A percentile compares a stretch with the other conserved stretches of the same genome.
Evolutionary conservation across 2,329 filamentous ascomycete genomes (phyloP).

Genomic region (Fusarium sp.): DNA sequence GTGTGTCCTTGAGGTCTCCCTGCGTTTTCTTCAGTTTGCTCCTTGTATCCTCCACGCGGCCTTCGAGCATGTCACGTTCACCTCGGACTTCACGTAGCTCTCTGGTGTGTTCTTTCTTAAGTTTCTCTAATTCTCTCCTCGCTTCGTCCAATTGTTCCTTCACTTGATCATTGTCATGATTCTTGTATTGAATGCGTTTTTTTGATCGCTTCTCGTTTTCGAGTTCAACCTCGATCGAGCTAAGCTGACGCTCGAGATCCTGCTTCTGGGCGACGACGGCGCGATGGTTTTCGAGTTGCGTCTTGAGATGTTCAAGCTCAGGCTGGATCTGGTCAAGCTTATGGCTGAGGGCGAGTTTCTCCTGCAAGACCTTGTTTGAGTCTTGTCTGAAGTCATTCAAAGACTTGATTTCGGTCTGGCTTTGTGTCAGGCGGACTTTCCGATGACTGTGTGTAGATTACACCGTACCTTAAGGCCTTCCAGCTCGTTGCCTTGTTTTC

Average conservation of each 20-base stretch:
- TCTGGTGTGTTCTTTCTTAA: slow-evolving; percentile 59
- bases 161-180: slow-evolving; percentile 54
- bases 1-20: slow-evolving; percentile 74
- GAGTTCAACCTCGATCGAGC: slow-evolving; percentile 79
- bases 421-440: not conserved
- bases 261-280: slow-evolving; percentile 80
- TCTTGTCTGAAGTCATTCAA: slow-evolving; percentile 74
- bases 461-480: slow-evolving; percentile 56
- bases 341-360: slow-evolving; percentile 63
- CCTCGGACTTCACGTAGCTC: slow-evolving; percentile 68
- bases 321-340: slow-evolving; percentile 64
- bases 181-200: slow-evolving; percentile 44
- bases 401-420: slow-evolving; percentile 74
- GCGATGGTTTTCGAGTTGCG: slow-evolving; percentile 69
- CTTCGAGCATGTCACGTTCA: slow-evolving; percentile 72
- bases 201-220: slow-evolving; percentile 73
- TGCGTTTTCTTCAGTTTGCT: slow-evolving; percentile 75
- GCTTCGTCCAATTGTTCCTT: slow-evolving; percentile 49
- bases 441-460: not conserved
- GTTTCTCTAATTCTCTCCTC: slow-evolving; percentile 57
- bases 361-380: slow-evolving; percentile 72
- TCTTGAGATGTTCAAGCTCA: slow-evolving; percentile 65
- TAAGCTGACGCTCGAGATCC: slow-evolving; percentile 79
- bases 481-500: slow-evolving; percentile 60
- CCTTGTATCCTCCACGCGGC: slow-evolving; percentile 68